phyloP scores from a whole-genome alignment of 768 basidiomycete genomes.

The Termitomyces sp. region DNA sequence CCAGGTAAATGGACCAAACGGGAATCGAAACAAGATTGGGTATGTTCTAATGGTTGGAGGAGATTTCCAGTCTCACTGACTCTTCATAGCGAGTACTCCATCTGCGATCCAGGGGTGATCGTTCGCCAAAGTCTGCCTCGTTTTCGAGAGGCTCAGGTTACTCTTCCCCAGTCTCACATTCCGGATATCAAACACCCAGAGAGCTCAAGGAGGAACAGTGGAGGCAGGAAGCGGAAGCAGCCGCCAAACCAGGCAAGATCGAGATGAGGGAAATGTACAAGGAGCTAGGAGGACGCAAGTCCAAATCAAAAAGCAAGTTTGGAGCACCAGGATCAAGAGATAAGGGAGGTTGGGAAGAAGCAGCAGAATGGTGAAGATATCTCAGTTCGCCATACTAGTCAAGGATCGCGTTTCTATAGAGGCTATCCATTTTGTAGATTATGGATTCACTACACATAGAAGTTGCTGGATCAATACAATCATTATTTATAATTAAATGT shows the following conservation, averaged over 20 bases:
- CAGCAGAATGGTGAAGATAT: conserved; percentile 19
- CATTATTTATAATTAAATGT: not conserved
- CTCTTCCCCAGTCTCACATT: conserved; percentile 43
- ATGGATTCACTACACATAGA: not conserved
- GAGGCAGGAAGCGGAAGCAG: conserved; percentile 49
- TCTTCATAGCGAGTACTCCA: conserved; percentile 48
- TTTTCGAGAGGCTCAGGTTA: conserved; percentile 43
- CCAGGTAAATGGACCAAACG: conserved; percentile 89
- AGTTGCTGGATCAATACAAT: too few species aligned
- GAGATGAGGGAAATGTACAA: conserved; percentile 94
- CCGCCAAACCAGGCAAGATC: conserved; percentile 61
- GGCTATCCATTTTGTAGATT: not conserved
- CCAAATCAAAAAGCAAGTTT: conserved; percentile 69
- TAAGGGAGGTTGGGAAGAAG: conserved; percentile 71
- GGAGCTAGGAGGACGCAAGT: conserved; percentile 82
- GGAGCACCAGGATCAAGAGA: conserved; percentile 66
- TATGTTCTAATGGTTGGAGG: conserved; percentile 24
- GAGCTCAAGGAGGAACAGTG: conserved; percentile 80
- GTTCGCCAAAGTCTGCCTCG: conserved; percentile 30
- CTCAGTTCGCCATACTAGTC: too few species aligned
- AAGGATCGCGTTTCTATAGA: not conserved
- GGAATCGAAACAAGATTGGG: conserved; percentile 95
- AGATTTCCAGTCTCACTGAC: conserved; percentile 2
- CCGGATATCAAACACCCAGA: conserved; percentile 73
- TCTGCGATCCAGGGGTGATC: conserved; percentile 39